A percentile compares a stretch with the other conserved stretches of the same genome.
Evolutionary conservation across 495 filamentous ascomycete genomes (phyloP).

Genomic region (Massariosphaeria phaeospora): DNA sequence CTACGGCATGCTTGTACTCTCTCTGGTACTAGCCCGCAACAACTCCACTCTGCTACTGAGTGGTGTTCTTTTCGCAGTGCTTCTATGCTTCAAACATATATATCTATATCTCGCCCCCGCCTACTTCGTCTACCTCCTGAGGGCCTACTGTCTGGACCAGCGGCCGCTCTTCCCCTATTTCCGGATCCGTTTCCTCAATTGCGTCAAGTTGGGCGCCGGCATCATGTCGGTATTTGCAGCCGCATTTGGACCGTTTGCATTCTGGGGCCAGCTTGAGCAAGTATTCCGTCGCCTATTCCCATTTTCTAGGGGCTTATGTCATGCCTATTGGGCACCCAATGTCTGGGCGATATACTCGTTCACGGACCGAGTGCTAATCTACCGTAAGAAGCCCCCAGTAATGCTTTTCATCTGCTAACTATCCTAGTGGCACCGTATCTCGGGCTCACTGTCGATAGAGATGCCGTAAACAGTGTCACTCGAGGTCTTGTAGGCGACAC

Average conservation of each 20-base stretch:
- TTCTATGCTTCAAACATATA: conserved; percentile 95
- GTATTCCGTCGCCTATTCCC: conserved; percentile 82
- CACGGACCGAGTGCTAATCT: conserved; percentile 73
- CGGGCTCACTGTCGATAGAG: conserved; percentile 63
- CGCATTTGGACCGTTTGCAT: conserved; percentile 87
- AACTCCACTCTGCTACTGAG: conserved; percentile 70
- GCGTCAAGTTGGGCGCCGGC: conserved; percentile 70
- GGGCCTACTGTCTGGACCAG: conserved; percentile 80
- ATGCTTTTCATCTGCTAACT: not conserved
- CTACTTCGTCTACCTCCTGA: conserved; percentile 88
- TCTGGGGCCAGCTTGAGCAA: conserved; percentile 83
- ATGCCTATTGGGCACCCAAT: conserved; percentile 98
- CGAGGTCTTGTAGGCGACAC: conserved; percentile 93
- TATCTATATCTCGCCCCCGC: conserved; percentile 95
- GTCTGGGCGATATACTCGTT: conserved; percentile 98
- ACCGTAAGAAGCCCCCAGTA: conserved; percentile 48
- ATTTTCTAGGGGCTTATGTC: conserved; percentile 87
- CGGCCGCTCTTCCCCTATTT: conserved; percentile 64
- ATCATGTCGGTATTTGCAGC: conserved; percentile 66
- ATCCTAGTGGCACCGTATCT: conserved; percentile 66
- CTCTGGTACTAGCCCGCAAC: conserved; percentile 73
- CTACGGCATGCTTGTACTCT: conserved; percentile 82
- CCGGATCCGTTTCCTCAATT: conserved; percentile 69
- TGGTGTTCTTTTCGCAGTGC: conserved; percentile 72
- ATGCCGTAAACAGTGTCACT: conserved; percentile 81